A percentile compares a stretch with the other conserved stretches of the same genome.
phyloP scores from a whole-genome alignment of 2,329 filamentous ascomycete genomes.

The Colletotrichum costaricense region DNA sequence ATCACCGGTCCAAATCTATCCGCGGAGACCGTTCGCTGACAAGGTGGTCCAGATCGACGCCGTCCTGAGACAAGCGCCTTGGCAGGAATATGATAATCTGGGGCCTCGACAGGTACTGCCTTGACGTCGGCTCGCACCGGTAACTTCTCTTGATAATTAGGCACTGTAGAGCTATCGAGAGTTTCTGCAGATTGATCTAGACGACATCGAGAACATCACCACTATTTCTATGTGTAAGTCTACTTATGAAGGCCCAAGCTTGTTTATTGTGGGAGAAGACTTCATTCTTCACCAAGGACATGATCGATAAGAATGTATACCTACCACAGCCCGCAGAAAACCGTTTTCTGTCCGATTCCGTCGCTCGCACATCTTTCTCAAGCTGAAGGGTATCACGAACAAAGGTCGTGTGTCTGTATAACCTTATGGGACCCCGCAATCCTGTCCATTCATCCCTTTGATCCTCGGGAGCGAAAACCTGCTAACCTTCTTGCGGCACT shows the following conservation, averaged over 20 bases:
- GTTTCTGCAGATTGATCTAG: neutral
- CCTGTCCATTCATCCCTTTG: neutral
- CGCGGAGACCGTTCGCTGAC: neutral
- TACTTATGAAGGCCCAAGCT: no score
- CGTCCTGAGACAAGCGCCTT: conserved; percentile 16
- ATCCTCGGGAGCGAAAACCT: neutral
- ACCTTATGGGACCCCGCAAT: conserved; percentile 1
- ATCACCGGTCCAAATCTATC: neutral
- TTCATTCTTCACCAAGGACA: neutral
- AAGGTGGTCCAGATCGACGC: conserved; percentile 23
- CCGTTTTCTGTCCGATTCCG: conserved; percentile 1
- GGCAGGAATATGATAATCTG: conserved; percentile 1
- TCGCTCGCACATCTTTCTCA: neutral
- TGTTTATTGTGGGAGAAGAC: neutral
- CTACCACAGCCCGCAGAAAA: neutral
- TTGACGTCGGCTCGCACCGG: neutral
- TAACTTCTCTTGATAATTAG: neutral
- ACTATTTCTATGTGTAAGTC: neutral
- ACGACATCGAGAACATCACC: neutral
- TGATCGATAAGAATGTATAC: neutral
- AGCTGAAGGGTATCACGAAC: neutral
- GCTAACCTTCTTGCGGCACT: conserved; percentile 6
- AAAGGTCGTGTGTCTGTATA: conserved; percentile 20
- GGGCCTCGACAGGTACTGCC: neutral
- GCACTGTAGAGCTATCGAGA: neutral